phyloP scores from a whole-genome alignment of 768 basidiomycete species.

The Suillus tomentosus region DNA sequence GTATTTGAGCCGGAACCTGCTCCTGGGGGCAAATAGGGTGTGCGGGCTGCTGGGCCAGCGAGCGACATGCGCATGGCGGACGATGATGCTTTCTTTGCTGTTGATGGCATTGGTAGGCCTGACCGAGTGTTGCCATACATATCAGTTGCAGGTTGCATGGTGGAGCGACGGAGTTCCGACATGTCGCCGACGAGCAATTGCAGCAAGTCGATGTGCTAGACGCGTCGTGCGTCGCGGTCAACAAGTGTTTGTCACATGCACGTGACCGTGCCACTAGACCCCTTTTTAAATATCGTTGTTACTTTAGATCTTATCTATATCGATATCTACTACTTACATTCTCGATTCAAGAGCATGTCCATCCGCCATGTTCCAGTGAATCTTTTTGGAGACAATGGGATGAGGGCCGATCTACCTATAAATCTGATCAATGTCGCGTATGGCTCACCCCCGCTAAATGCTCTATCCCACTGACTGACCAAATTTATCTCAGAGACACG shows the following conservation, averaged over 20 bases:
- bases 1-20: conserved; percentile 50
- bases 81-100: conserved; percentile 64
- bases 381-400: conserved; percentile 84
- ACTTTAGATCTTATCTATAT: background rate
- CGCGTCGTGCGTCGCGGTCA: conserved; percentile 14
- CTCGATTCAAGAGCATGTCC: background rate
- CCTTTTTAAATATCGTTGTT: background rate
- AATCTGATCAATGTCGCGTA: conserved; percentile 85
- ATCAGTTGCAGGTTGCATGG: conserved; percentile 56
- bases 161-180: conserved; percentile 59
- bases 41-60: conserved; percentile 72
- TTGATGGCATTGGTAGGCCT: conserved; percentile 73
- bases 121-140: conserved; percentile 55
- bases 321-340: background rate
- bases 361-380: conserved; percentile 26
- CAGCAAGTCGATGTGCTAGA: conserved; percentile 10
- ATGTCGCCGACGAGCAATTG: conserved; percentile 20
- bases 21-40: conserved; percentile 45
- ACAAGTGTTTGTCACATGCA: background rate
- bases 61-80: conserved; percentile 65
- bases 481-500: conserved; percentile 42
- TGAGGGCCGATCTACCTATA: conserved; percentile 50
- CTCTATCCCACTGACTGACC: conserved; percentile 5
- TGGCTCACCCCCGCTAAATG: background rate
- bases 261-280: conserved; percentile 4